phyloP scores from a whole-genome alignment of 768 basidiomycete genomes.

The Tulasnella sp. region DNA sequence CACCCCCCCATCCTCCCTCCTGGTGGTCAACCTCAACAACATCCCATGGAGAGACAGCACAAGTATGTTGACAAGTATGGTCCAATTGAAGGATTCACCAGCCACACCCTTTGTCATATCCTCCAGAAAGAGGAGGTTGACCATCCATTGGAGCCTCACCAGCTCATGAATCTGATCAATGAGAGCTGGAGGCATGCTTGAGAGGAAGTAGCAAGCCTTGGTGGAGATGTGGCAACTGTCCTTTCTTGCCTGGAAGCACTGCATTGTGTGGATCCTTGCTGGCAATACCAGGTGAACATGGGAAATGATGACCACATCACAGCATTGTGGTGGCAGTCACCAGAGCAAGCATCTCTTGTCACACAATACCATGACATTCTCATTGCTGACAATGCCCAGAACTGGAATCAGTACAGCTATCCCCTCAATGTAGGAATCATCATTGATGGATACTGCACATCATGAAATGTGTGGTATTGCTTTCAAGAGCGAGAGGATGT shows the following conservation, averaged over 20 bases:
- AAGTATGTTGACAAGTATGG: slow-evolving; percentile 15
- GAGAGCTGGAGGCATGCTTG: slow-evolving; percentile 18
- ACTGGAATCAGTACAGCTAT: slow-evolving; percentile 22
- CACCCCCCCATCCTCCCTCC: slow-evolving; percentile 23
- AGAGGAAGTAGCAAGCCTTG: slow-evolving; percentile 21
- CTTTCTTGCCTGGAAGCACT: slow-evolving; percentile 20
- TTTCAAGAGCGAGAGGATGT: too few relatives aligned
- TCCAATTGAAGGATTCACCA: slow-evolving; percentile 3
- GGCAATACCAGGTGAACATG: slow-evolving; percentile 23
- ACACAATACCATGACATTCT: slow-evolving; percentile 26
- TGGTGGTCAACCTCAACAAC: slow-evolving; percentile 18
- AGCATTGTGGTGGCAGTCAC: slow-evolving; percentile 32
- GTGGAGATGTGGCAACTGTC: slow-evolving; percentile 27
- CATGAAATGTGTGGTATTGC: neutral
- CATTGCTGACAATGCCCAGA: slow-evolving; percentile 29
- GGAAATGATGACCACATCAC: slow-evolving; percentile 18
- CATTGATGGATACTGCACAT: slow-evolving; percentile 26
- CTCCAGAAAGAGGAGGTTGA: slow-evolving; percentile 17
- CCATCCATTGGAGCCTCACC: slow-evolving; percentile 25
- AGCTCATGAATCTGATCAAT: slow-evolving; percentile 28
- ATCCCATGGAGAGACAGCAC: slow-evolving; percentile 23
- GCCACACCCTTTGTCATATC: neutral
- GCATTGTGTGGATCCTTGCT: slow-evolving; percentile 20
- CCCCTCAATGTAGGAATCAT: slow-evolving; percentile 28
- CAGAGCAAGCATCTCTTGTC: slow-evolving; percentile 24